Conservation (phyloP, 202 grass and related monocot species). For the Zizania palustris region DNA sequence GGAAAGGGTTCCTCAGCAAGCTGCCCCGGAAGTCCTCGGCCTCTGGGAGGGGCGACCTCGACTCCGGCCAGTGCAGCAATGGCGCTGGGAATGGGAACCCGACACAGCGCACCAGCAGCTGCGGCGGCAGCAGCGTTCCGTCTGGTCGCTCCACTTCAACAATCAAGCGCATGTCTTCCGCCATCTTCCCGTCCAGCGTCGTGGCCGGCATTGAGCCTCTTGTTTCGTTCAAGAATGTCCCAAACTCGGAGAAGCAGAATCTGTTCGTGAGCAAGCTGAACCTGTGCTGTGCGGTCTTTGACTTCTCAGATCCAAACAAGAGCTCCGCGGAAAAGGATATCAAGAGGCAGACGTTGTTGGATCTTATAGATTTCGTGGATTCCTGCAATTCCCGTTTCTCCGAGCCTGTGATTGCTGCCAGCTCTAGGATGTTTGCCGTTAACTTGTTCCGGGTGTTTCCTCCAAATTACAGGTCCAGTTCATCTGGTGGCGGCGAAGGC, state of each 20-base stretch:
- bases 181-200: constrained; percentile 88
- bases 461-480: constrained; percentile 61
- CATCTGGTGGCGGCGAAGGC: constrained; percentile 65
- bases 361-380: constrained; percentile 77
- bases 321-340: constrained; percentile 82
- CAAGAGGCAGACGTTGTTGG: constrained; percentile 80
- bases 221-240: constrained; percentile 85
- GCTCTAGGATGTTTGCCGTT: constrained; percentile 78
- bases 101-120: constrained; percentile 66
- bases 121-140: constrained; percentile 43
- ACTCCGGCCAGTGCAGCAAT: constrained; percentile 52
- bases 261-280: constrained; percentile 86
- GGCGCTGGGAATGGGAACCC: constrained; percentile 38
- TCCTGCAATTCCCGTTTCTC: constrained; percentile 53
- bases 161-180: constrained; percentile 87
- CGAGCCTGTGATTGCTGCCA: constrained; percentile 63
- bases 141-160: constrained; percentile 51
- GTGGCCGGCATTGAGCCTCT: constrained; percentile 89
- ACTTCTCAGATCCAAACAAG: constrained; percentile 87
- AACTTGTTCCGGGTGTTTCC: constrained; percentile 88
- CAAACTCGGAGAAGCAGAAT: constrained; percentile 72
- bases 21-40: constrained; percentile 70
- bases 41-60: constrained; percentile 39
- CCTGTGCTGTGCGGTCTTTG: constrained; percentile 81
- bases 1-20: constrained; percentile 88